Base-by-base conservation (phyloP, 2,329 filamentous ascomycete species). In the Fusarium nisikadoi region DNA sequence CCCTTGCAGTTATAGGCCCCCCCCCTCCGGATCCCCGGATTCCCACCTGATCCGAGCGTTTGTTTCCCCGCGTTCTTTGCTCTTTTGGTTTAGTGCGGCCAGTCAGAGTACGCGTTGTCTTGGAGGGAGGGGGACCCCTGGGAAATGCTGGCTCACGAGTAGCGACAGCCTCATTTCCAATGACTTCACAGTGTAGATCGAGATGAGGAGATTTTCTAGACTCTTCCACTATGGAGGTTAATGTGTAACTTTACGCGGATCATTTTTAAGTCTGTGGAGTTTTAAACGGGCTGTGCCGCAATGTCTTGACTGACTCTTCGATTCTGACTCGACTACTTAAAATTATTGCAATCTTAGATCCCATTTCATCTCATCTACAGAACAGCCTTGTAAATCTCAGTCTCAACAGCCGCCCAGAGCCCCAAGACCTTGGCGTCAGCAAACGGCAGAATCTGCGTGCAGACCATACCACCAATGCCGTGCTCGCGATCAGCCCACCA, bases 401-500 rank as follows among this genome's bases (percentile, higher is more conserved):
- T 63, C 71, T 86, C 84, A 11, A 85, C 68, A 19, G 77, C 63
- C 1, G 58, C 63, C 84, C 84, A 87, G 8, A 87, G 55, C 0
- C 76, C 77, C 38, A 84, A 12, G 3, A 87, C 83, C 6, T 82
- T 78, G 0, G 76, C 62, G 70, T 88, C 84, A 4, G 67, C 83
- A 75, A 88, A 88, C 0, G 87, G 87, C 55, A 89, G 54, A 33
- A 88, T 83, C 76, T 89, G 87, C 6, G 81, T 80, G 41, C 82
- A 83, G 5, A 88, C 78, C 13, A 89, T 84, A 0, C 86, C 87
- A 0, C 84, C 89, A 46, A 91, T 80, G 0, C 88, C 89, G 62
- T 85, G 86, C 76, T 90, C 88, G 11, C 88, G 81, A 78, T 92
- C 90, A 38, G 82, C 82, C 89, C 89, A 92, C 88, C 89, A 92